Evolutionary conservation across 2,329 filamentous ascomycete genomes (phyloP), one percentile per base, ranked within the genome.

Genomic region (Ceratocystiopsis sp.): DNA sequence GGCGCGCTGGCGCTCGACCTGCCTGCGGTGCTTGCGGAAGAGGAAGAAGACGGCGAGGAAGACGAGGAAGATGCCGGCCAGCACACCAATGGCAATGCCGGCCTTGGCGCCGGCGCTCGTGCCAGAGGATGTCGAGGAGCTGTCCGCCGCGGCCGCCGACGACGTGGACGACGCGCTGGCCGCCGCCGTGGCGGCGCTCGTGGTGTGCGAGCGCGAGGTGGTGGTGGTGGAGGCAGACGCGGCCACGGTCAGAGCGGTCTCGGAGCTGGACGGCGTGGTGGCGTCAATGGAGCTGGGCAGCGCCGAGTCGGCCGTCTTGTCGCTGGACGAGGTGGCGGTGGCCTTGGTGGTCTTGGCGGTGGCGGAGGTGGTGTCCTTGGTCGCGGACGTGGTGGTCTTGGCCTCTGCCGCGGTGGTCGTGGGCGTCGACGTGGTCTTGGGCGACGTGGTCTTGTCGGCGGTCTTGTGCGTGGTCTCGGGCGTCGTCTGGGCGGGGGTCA

Each of bases 21-120:
- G 74, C 69, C 80, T 83, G 67, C 80, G 84, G 55, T 76, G 75
- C 52, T 62, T 68, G 52, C 72, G 78, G 56, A 86, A 71, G 47
- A 84, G 58, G 58, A 93, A 77, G 55, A 84, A 80, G 17, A 82
- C 66, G 18, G 82, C 57, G n/a, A 77, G 64, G 29, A 76, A 73
- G 21, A 91, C 57, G 3, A 79, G 60, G 32, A 79, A 72, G 21
- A 94, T 53, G 40, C 73, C 74, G 8, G 80, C 67, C 32, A 95
- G 61, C 40, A 93, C 75, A 54, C 86, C 87, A 56, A 95, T 78
- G 7, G 80, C 84, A 48, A 95, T 73, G 47, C 91, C 91, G 37
- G 85, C 87, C 60, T 85, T 91, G 29, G 62, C 69, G 56, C 45
- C 69, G 57, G 48, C 4, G 42, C 42, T 47, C 34, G 43, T 46